These are phyloP conservation scores for Penicillium daleae DNA, from an alignment of 495 filamentous ascomycete genomes.

Conservation along the genomic window DNA sequence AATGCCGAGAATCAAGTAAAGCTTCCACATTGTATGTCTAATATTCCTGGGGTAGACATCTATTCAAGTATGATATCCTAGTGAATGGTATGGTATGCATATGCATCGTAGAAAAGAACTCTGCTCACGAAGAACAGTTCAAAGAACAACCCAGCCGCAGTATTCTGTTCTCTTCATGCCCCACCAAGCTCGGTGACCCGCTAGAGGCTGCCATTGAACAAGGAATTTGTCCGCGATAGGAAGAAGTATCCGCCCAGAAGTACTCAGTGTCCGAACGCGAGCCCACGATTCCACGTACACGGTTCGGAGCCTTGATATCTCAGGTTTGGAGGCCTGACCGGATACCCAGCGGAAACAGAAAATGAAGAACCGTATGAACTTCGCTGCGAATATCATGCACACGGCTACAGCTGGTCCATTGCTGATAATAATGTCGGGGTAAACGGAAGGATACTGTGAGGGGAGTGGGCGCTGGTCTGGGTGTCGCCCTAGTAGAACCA, in stretches of 20 bases:
- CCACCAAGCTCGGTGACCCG: constrained; percentile 47
- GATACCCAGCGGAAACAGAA: constrained; percentile 15
- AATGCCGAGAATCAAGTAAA: neutral
- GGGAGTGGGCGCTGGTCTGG: constrained; percentile 33
- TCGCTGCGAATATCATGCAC: constrained; percentile 71
- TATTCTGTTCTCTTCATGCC: constrained; percentile 49
- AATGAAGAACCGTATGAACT: constrained; percentile 64
- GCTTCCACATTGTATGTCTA: neutral
- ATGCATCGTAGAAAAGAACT: neutral
- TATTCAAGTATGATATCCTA: neutral
- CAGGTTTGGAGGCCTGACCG: constrained; percentile 4
- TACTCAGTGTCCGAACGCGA: constrained; percentile 73
- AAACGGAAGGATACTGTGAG: constrained; percentile 27
- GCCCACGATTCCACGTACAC: constrained; percentile 95
- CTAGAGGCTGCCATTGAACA: constrained; percentile 72
- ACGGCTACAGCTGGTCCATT: constrained; percentile 91
- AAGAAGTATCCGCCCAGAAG: constrained; percentile 75
- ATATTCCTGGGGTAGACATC: neutral
- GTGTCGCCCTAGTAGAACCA: constrained; percentile 48
- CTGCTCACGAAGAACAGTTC: constrained; percentile 11
- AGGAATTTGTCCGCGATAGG: constrained; percentile 69
- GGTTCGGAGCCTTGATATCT: constrained; percentile 60
- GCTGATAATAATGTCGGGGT: constrained; percentile 76
- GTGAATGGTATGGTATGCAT: neutral
- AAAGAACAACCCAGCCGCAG: constrained; percentile 50